Percentiles rank a stretch among this genome's conserved stretches.
Evolutionary conservation across 768 basidiomycete genomes (phyloP).

Genomic region (Stropharia rugosoannulata): DNA sequence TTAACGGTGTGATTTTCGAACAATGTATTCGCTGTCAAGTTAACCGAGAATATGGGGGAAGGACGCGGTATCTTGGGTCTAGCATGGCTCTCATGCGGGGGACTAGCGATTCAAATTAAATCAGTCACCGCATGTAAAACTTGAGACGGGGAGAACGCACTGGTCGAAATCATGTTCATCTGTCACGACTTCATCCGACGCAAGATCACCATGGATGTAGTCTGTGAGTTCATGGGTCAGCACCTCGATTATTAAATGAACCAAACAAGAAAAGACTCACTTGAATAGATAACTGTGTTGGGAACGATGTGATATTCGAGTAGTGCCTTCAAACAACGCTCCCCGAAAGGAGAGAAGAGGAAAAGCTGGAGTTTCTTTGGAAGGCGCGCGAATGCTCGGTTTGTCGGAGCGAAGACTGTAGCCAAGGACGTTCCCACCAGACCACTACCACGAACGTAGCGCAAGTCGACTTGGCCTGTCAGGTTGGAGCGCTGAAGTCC

Average conservation of each 20-base stretch:
- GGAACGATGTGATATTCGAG: conserved; percentile 60
- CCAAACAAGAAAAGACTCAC: conserved; percentile 25
- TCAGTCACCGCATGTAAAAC: not conserved
- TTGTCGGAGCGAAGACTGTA: conserved; percentile 57
- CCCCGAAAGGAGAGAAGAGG: conserved; percentile 62
- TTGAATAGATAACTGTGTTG: conserved; percentile 45
- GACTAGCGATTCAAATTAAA: no score
- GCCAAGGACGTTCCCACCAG: conserved; percentile 45
- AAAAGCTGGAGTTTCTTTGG: conserved; percentile 48
- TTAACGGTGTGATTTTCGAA: conserved; percentile 43
- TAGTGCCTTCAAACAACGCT: conserved; percentile 46
- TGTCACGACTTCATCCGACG: not conserved
- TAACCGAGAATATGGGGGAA: conserved; percentile 29
- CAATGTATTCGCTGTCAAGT: conserved; percentile 39
- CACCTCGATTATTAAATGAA: not conserved
- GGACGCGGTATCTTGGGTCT: not conserved
- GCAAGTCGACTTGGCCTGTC: conserved; percentile 44
- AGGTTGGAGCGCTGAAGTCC: conserved; percentile 52
- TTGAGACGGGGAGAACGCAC: not conserved
- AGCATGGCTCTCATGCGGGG: not conserved
- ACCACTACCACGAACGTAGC: conserved; percentile 37
- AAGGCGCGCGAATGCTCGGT: conserved; percentile 43
- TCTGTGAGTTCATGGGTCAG: not conserved
- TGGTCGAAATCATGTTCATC: not conserved
- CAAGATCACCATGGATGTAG: conserved; percentile 1